Conservation (phyloP, 2,329 filamentous ascomycete genomes). For the Diaporthe sp. region DNA sequence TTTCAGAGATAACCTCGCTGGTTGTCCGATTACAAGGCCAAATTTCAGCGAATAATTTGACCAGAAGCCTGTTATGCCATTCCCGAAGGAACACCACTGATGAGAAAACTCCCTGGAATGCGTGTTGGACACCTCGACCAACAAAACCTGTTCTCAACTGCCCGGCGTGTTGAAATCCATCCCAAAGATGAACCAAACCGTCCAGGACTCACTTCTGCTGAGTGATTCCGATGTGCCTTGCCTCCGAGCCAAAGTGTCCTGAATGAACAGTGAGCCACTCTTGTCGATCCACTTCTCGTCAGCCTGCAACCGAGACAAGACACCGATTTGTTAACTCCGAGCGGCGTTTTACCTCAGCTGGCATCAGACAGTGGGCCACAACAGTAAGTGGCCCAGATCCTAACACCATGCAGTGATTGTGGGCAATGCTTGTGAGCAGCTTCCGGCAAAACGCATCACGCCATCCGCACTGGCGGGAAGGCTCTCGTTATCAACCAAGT, state of each 20-base stretch:
- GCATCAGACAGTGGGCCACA: background rate
- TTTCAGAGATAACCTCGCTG: background rate
- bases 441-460: background rate
- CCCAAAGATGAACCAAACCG: background rate
- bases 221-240: too few species aligned
- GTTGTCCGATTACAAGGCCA: background rate
- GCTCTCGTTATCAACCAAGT: background rate
- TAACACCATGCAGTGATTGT: background rate
- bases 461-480: background rate
- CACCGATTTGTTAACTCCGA: background rate
- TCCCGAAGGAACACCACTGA: too few species aligned
- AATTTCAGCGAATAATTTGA: background rate
- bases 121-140: background rate
- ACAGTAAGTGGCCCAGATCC: background rate
- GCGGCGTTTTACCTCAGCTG: background rate
- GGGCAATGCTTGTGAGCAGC: background rate
- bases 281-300: background rate
- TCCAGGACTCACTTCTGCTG: background rate
- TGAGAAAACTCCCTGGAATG: background rate
- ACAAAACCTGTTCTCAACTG: too few species aligned
- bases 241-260: background rate
- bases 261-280: background rate
- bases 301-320: background rate
- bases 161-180: too few species aligned
- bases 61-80: background rate